phyloP scores from a whole-genome alignment of 73 alveolate genomes.

The Paramecium biaurelia region DNA sequence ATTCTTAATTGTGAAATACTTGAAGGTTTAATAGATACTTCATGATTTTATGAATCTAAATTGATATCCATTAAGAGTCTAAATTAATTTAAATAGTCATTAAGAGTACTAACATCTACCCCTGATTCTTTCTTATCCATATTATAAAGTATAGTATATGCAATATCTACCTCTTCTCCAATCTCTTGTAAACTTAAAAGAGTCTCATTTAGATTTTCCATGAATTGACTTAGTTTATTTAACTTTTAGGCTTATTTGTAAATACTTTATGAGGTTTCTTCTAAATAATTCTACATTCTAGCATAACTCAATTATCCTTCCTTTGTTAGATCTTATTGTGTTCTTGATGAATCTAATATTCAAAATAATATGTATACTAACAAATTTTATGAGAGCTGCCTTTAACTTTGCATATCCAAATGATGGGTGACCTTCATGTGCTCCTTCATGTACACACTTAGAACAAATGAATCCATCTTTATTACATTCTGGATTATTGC shows the following conservation, averaged over 20 bases:
- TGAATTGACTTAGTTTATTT: neutral
- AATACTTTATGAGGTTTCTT: conserved; percentile 24
- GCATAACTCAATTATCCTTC: conserved; percentile 55
- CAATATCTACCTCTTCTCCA: conserved; percentile 40
- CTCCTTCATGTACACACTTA: conserved; percentile 32
- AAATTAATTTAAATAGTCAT: conserved; percentile 26
- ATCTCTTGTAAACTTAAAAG: conserved; percentile 18
- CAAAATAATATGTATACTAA: neutral
- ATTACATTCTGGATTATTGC: conserved; percentile 24
- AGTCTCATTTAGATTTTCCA: conserved; percentile 42
- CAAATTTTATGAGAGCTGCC: neutral
- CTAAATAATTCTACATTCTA: conserved; percentile 41
- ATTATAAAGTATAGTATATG: neutral
- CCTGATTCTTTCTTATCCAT: conserved; percentile 31
- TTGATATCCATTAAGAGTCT: neutral
- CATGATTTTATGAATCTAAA: neutral
- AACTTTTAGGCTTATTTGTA: conserved; percentile 14
- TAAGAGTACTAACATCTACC: neutral
- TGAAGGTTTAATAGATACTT: neutral
- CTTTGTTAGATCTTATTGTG: conserved; percentile 9
- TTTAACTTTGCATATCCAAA: neutral
- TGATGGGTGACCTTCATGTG: conserved; percentile 28
- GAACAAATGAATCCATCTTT: conserved; percentile 24
- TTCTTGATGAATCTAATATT: conserved; percentile 18
- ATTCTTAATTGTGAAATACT: conserved; percentile 19